Evolutionary conservation across 192 early-diverging fungal genomes (phyloP), one percentile per base, ranked within the genome.

Genomic region (Chytriomyces confervae): DNA sequence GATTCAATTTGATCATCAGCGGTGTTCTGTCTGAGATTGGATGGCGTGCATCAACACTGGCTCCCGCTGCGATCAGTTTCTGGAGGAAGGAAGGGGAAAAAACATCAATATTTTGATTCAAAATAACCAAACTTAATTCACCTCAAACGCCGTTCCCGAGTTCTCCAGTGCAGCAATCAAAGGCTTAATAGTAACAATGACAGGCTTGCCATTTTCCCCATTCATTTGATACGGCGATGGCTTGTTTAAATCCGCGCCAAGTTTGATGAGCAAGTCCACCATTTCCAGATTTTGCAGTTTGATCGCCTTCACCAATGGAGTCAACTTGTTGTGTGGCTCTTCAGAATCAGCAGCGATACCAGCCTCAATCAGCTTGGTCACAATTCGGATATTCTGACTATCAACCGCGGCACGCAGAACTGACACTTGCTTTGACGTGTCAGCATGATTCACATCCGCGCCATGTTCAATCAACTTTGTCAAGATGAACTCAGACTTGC

Each of bases 301-400:
- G 51, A 87, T 72, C 6, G 87, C 86, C 29, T 53, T 44, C 80
- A 86, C 61, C 47, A 88, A 74, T 0, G 86, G 49, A 49, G 83
- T 79, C 44, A 62, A 45, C 43, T 82, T 62, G n/a, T 61, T 71
- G 23, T 53, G 53, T 0, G 53, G 29, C 24, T 74, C 80, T 20
- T 79, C 81, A 20, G 23, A 48, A 62, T 85, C 72, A n/a, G 65
- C 50, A 23, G 29, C 10, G 20, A 79, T 83, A 7, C 84, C 83
- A 44, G 62, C 61, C 9, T 53, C 48, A 1, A 84, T 49, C 24
- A 87, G 44, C 11, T 82, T 69, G 51, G 79, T 36, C 7, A 84
- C 61, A 36, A 69, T 76, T 49, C 77, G 66, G 11, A 61, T 7
- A n/a, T 50, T 45, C 0, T 77, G 51, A 9, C 65, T 69, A n/a